These are phyloP conservation scores for Wickerhamiella australiensis DNA, from an alignment of 805 yeast genomes.

Conservation along the genomic window DNA sequence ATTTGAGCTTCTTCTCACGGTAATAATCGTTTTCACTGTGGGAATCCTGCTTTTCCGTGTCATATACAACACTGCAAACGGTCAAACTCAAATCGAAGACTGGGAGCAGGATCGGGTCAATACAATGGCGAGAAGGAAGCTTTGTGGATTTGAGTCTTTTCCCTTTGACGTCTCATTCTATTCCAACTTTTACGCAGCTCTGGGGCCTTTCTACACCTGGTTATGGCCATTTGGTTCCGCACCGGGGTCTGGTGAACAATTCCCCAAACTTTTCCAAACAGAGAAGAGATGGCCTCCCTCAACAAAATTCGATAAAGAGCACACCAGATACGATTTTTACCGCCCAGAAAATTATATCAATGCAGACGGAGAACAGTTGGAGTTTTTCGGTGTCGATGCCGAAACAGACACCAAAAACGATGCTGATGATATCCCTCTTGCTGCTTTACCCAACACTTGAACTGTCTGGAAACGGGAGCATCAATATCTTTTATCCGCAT, in stretches of 20 bases:
- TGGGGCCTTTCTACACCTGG: constrained; percentile 42
- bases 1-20: constrained; percentile 41
- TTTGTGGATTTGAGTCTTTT: constrained; percentile 36
- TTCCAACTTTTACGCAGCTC: constrained; percentile 38
- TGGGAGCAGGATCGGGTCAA: constrained; percentile 87
- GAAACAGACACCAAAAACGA: constrained; percentile 30
- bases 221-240: constrained; percentile 70
- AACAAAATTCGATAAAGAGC: background rate
- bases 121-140: constrained; percentile 38
- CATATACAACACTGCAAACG: constrained; percentile 40
- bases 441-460: background rate
- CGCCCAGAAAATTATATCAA: constrained; percentile 51
- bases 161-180: constrained; percentile 69
- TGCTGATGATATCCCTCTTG: constrained; percentile 15
- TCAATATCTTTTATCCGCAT: too few species aligned
- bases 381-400: constrained; percentile 83
- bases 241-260: constrained; percentile 45
- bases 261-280: constrained; percentile 41
- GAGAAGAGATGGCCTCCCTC: constrained; percentile 79
- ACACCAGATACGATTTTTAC: constrained; percentile 23
- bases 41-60: constrained; percentile 50
- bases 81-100: constrained; percentile 78
- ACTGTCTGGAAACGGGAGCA: background rate
- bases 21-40: constrained; percentile 52
- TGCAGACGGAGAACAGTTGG: constrained; percentile 69